Conservation (phyloP, 1,139 yeast species). For the Protomyces lactucae-debilis region DNA sequence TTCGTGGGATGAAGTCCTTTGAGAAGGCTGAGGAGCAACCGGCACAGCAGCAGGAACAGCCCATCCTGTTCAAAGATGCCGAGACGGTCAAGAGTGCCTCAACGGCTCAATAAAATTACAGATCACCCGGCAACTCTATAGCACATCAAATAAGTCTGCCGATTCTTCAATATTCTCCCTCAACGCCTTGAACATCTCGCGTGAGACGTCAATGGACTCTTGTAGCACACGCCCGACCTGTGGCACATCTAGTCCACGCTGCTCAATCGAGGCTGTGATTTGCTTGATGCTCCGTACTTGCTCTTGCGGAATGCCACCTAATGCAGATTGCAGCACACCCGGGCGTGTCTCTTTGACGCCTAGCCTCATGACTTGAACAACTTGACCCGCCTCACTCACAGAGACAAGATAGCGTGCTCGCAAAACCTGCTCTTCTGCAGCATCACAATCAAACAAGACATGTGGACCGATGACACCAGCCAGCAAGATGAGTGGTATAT, state of each 20-base stretch:
- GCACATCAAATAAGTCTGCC: conserved; percentile 8
- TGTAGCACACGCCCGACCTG: conserved; percentile 9
- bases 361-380: neutral
- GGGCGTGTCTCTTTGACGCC: conserved; percentile 6
- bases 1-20: conserved; percentile 62
- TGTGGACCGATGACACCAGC: conserved; percentile 12
- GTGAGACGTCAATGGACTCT: conserved; percentile 13
- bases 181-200: conserved; percentile 14
- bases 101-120: neutral
- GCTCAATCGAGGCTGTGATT: neutral
- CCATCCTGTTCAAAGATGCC: conserved; percentile 9
- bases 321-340: conserved; percentile 7
- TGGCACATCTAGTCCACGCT: conserved; percentile 1
- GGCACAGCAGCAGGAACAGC: neutral
- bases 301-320: neutral
- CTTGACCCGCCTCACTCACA: conserved; percentile 9
- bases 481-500: conserved; percentile 1
- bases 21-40: conserved; percentile 10
- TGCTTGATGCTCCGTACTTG: neutral
- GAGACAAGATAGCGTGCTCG: conserved; percentile 8
- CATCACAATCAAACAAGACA: conserved; percentile 11
- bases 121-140: neutral
- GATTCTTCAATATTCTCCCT: conserved; percentile 20
- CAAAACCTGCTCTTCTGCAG: conserved; percentile 15
- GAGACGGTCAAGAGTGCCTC: conserved; percentile 8